phyloP scores from a whole-genome alignment of 495 filamentous ascomycete species.

The Aspergillus leporis region DNA sequence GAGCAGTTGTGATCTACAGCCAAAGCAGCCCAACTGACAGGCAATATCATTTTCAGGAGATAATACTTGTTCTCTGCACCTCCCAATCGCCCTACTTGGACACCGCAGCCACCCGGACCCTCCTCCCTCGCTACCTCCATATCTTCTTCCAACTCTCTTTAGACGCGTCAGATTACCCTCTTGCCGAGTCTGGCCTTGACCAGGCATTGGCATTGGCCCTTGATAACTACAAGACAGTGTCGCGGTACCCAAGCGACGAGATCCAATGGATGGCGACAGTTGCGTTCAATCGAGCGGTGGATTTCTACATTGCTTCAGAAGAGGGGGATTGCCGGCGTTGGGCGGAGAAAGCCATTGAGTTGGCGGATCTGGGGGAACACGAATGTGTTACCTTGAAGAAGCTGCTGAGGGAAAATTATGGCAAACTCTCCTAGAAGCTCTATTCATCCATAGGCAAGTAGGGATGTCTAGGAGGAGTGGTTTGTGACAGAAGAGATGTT shows the following conservation, averaged over 20 bases:
- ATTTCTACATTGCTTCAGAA: constrained; percentile 61
- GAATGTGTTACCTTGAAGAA: constrained; percentile 43
- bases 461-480: not conserved
- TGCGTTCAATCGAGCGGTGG: constrained; percentile 75
- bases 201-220: constrained; percentile 54
- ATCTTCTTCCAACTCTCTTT: constrained; percentile 69
- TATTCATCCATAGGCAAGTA: not conserved
- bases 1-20: not conserved
- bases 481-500: not conserved
- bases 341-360: constrained; percentile 63
- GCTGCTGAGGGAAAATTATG: constrained; percentile 54
- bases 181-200: constrained; percentile 37
- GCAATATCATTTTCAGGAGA: constrained; percentile 9
- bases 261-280: constrained; percentile 75
- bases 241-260: constrained; percentile 64
- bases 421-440: constrained; percentile 37
- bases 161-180: constrained; percentile 11
- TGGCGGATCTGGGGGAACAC: constrained; percentile 59
- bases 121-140: constrained; percentile 69
- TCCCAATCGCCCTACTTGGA: constrained; percentile 15
- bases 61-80: constrained; percentile 20
- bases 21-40: not conserved
- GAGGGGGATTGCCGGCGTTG: constrained; percentile 60
- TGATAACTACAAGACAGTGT: constrained; percentile 21
- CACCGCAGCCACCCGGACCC: constrained; percentile 19